phyloP scores from a whole-genome alignment of 768 basidiomycete species.

The Austroboletus festivus region DNA sequence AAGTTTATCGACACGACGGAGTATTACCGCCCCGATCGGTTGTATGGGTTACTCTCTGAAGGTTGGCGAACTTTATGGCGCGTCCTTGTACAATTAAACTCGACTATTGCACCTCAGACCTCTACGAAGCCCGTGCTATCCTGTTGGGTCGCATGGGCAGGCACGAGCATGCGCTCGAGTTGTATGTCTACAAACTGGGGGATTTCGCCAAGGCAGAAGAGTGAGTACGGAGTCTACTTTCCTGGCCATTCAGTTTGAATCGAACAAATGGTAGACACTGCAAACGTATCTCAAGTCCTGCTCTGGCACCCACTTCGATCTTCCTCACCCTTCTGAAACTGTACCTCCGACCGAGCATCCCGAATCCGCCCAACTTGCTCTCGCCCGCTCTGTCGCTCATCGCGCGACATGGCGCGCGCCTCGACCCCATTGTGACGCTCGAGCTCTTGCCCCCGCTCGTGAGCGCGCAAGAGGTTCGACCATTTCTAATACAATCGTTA shows the following conservation, averaged over 20 bases:
- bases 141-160: conserved; percentile 85
- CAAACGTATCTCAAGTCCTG: conserved; percentile 68
- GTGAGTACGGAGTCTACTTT: conserved; percentile 41
- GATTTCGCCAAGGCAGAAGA: conserved; percentile 88
- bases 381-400: conserved; percentile 87
- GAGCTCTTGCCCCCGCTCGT: conserved; percentile 89
- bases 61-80: conserved; percentile 43
- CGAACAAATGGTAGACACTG: conserved; percentile 72
- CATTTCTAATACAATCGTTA: conserved; percentile 72
- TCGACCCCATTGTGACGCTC: conserved; percentile 80
- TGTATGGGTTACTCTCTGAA: conserved; percentile 82
- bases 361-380: conserved; percentile 55
- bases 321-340: conserved; percentile 85
- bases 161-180: conserved; percentile 91
- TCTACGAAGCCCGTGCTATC: conserved; percentile 90
- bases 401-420: conserved; percentile 72
- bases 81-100: not conserved
- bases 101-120: conserved; percentile 44
- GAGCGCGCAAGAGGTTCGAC: conserved; percentile 71
- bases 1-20: conserved; percentile 70
- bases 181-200: conserved; percentile 86
- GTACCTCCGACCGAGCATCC: conserved; percentile 73
- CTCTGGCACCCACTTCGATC: conserved; percentile 53
- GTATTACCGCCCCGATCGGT: conserved; percentile 69
- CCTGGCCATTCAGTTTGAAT: not conserved